Evolutionary conservation across 768 basidiomycete genomes (phyloP), one percentile per base, ranked within the genome.

Genomic region (Russula brevipes): DNA sequence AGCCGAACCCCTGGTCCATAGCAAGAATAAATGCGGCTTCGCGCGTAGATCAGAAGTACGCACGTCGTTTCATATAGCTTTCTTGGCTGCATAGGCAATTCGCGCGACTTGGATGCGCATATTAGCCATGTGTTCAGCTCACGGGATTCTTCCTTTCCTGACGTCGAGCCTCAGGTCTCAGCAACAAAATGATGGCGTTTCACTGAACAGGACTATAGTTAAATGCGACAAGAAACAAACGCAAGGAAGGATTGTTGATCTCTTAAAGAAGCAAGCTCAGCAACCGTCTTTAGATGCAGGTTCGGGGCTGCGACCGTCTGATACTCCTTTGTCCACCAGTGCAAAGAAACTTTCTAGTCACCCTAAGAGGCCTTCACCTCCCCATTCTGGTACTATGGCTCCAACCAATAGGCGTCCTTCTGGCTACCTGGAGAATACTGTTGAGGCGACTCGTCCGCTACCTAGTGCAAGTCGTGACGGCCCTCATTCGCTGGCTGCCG

Each of bases 1-100:
- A 83, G 54, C 82, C 88, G 0, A 91, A 90, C 69, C 90, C 90
- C 0, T 92, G 89, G 81, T 83, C 82, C 59, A 89, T 92, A 60
- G 89, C 90, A 4, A 87, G 85, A 68, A 84, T 88, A 36, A 92
- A 92, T 66, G 90, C 89, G 47, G 82, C 82, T 0, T 77, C 78
- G 39, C 82, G 88, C 12, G 56, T 72, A 41, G 31, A 51, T 31
- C 59, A 69, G 38, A 60, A 60, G 63, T 64, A 60, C 9, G 63
- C 54, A 36, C 36, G 36, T 54, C 6, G 1, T 54, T 41, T 46
- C 42, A 12, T 49, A 56, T 49, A 1, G n/a, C 17, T 52, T 38
- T 45, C 31, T 30, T 54, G 24, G 31, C 35, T 39, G n/a, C 42
- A 17, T 46, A 46, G 31, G 31, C 44, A 33, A 12, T 19, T 42